Percentiles rank a stretch among this genome's conserved stretches.
These are phyloP conservation scores for Nicotiana tabacum DNA, from an alignment of 257 asterid species.

Conservation along the genomic window DNA sequence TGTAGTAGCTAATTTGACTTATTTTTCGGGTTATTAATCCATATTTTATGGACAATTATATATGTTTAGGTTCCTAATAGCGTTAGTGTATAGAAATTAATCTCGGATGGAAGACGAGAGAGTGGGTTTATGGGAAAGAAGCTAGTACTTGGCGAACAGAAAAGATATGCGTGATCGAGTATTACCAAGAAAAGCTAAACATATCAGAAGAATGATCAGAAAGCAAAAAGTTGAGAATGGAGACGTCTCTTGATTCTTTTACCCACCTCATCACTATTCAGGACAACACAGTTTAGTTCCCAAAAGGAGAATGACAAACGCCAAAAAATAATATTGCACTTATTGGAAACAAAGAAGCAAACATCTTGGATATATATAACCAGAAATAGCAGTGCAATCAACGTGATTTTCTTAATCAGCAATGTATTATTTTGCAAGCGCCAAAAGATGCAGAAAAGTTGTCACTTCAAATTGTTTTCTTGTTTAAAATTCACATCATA, in stretches of 20 bases:
- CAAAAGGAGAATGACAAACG: not conserved
- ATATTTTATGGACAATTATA: no score
- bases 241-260: not conserved
- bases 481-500: not conserved
- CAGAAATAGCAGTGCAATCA: not conserved
- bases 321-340: not conserved
- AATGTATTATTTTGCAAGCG: not conserved
- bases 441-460: not conserved
- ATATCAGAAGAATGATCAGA: not conserved
- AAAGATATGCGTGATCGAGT: not conserved
- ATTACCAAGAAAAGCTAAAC: slow-evolving; percentile 1
- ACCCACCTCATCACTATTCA: not conserved
- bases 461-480: not conserved
- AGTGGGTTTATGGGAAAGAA: not conserved
- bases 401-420: not conserved
- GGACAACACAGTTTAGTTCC: slow-evolving; percentile 3
- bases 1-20: not conserved
- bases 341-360: not conserved
- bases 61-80: no score
- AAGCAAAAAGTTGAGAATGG: not conserved
- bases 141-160: not conserved
- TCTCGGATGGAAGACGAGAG: not conserved
- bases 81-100: not conserved
- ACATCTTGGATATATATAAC: not conserved
- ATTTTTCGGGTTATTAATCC: not conserved